Evolutionary conservation across 192 early-diverging fungal genomes (phyloP).

Genomic region (Rhizophagus sp.): DNA sequence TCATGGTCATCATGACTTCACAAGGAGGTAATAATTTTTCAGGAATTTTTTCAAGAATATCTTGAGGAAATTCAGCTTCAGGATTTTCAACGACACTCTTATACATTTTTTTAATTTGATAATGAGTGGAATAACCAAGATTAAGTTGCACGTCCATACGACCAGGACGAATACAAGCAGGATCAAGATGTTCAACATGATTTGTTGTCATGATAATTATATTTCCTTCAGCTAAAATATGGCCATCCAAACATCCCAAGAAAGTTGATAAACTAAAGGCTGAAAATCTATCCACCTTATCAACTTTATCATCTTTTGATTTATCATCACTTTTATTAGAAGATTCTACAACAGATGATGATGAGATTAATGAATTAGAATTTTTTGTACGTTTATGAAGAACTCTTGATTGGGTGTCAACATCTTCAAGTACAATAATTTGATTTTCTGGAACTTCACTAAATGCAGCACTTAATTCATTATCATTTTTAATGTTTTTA

Average conservation of each 20-base stretch:
- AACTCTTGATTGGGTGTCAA: constrained; percentile 54
- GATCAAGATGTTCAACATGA: constrained; percentile 60
- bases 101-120: constrained; percentile 59
- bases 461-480: constrained; percentile 40
- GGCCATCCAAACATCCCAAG: constrained; percentile 59
- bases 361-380: not conserved
- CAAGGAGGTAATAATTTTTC: constrained; percentile 7
- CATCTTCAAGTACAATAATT: constrained; percentile 59
- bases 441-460: constrained; percentile 36
- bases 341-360: no score
- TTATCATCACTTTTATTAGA: not conserved
- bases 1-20: constrained; percentile 36
- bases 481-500: constrained; percentile 36
- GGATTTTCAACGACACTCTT: not conserved
- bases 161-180: constrained; percentile 61
- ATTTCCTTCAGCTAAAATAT: constrained; percentile 56
- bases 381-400: constrained; percentile 43
- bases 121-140: constrained; percentile 57
- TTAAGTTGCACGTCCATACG: constrained; percentile 61
- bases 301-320: not conserved
- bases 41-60: constrained; percentile 2
- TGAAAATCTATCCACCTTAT: not conserved
- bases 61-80: not conserved
- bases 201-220: constrained; percentile 68
- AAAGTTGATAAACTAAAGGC: constrained; percentile 49